Evolutionary conservation across 2,329 filamentous ascomycete genomes (phyloP).

Genomic region (Fusarium transvaalense): DNA sequence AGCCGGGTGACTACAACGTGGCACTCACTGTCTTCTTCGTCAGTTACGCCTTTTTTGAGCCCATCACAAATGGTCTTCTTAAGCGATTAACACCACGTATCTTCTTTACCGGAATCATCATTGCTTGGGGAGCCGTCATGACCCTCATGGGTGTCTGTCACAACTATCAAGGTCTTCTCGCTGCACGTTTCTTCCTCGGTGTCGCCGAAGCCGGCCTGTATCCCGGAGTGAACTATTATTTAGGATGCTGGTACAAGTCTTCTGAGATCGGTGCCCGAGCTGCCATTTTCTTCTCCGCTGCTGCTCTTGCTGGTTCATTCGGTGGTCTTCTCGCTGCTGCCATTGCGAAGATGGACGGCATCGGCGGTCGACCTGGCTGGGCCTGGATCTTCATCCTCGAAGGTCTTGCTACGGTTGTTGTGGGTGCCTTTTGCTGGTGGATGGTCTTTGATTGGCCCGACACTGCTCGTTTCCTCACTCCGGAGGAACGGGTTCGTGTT

Average conservation of each 20-base stretch:
- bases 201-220: constrained; percentile 76
- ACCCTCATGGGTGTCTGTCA: constrained; percentile 63
- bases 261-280: constrained; percentile 78
- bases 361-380: constrained; percentile 67
- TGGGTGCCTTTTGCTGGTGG: constrained; percentile 76
- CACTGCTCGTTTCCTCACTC: constrained; percentile 75
- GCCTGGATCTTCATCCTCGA: constrained; percentile 75
- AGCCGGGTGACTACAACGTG: constrained; percentile 67
- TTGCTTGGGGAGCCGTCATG: constrained; percentile 63
- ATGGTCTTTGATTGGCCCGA: constrained; percentile 84
- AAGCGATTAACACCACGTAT: constrained; percentile 71
- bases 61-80: constrained; percentile 73
- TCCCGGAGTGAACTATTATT: constrained; percentile 74
- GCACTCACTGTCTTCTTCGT: constrained; percentile 75
- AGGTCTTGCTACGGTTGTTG: constrained; percentile 74
- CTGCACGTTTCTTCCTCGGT: constrained; percentile 69
- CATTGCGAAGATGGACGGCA: constrained; percentile 74
- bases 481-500: constrained; percentile 75
- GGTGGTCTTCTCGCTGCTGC: constrained; percentile 77
- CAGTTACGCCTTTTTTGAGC: constrained; percentile 75
- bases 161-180: constrained; percentile 59
- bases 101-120: constrained; percentile 76
- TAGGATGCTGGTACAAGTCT: constrained; percentile 83
- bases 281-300: constrained; percentile 84
- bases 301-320: constrained; percentile 80